Percentiles rank a stretch among this genome's conserved stretches.
These are phyloP conservation scores for Didymella pomorum DNA, from an alignment of 2,329 filamentous ascomycete species.

Conservation along the genomic window DNA sequence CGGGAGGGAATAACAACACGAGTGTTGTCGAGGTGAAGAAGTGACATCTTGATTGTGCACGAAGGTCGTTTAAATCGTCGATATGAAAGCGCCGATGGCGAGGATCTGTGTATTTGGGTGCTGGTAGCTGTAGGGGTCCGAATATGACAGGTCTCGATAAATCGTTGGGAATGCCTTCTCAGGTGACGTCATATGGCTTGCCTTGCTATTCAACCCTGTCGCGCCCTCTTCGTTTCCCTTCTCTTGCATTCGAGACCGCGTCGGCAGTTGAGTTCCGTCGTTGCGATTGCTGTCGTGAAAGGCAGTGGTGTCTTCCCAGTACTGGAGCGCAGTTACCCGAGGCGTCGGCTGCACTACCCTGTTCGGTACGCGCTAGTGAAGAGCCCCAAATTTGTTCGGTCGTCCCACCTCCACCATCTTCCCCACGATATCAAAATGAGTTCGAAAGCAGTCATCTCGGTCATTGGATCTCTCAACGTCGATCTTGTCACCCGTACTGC, in stretches of 20 bases:
- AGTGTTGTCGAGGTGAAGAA: slow-evolving; percentile 25
- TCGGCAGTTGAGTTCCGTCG: not conserved
- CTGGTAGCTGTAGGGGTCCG: not conserved
- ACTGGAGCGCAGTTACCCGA: slow-evolving; percentile 8
- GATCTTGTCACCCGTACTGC: slow-evolving; percentile 90
- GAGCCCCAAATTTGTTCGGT: slow-evolving; percentile 11
- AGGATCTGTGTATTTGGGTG: not conserved
- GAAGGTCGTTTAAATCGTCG: not conserved
- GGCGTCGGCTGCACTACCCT: slow-evolving; percentile 8
- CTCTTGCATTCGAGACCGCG: not conserved
- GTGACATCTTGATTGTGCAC: not conserved
- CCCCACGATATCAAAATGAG: slow-evolving; percentile 28
- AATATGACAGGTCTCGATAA: not conserved
- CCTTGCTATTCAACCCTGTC: not conserved
- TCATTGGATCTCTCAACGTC: slow-evolving; percentile 93
- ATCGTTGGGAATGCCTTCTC: too few species aligned
- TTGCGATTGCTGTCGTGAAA: not conserved
- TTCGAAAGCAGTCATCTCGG: slow-evolving; percentile 68
- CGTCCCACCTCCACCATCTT: slow-evolving; percentile 12
- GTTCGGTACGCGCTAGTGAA: not conserved
- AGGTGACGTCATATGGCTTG: not conserved
- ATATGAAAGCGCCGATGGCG: not conserved
- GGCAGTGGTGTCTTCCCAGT: not conserved
- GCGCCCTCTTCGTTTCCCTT: not conserved
- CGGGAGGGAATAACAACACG: slow-evolving; percentile 12